Evolutionary conservation across 1,139 yeast genomes (phyloP).

Genomic region (Lodderomyces metapsilosis): DNA sequence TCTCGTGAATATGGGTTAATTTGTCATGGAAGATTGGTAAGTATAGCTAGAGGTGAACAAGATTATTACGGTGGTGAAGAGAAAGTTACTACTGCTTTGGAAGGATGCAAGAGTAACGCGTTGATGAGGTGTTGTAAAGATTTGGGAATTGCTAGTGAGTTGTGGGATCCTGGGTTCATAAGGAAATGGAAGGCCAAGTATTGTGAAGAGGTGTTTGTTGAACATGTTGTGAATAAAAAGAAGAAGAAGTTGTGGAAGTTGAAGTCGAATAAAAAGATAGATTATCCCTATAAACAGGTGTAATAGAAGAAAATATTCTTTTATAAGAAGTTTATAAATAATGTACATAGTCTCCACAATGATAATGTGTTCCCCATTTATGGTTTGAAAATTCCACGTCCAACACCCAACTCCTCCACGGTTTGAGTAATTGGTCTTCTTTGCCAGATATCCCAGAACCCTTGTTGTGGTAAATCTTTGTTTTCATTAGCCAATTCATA

Average conservation of each 20-base stretch:
- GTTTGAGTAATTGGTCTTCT: slow-evolving; percentile 85
- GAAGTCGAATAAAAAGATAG: slow-evolving; percentile 30
- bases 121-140: slow-evolving; percentile 98
- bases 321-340: slow-evolving; percentile 1
- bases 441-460: slow-evolving; percentile 79
- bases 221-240: slow-evolving; percentile 75
- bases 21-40: slow-evolving; percentile 84
- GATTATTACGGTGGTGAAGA: slow-evolving; percentile 80
- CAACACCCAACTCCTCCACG: slow-evolving; percentile 69
- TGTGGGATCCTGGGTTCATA: slow-evolving; percentile 95
- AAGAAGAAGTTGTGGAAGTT: slow-evolving; percentile 88
- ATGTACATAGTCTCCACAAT: slow-evolving; percentile 7
- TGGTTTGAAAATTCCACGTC: slow-evolving; percentile 51
- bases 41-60: slow-evolving; percentile 95
- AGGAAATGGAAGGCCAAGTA: slow-evolving; percentile 70
- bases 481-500: slow-evolving; percentile 37
- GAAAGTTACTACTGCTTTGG: slow-evolving; percentile 93
- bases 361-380: no score
- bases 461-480: slow-evolving; percentile 50
- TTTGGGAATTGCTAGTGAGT: slow-evolving; percentile 91
- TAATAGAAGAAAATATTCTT: not conserved
- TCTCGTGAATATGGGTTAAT: slow-evolving; percentile 89
- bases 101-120: slow-evolving; percentile 96
- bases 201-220: slow-evolving; percentile 85
- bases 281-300: slow-evolving; percentile 12